Evolutionary conservation across 495 filamentous ascomycete species (phyloP), one percentile per base, ranked within the genome.

Genomic region (Podospora anserina): DNA sequence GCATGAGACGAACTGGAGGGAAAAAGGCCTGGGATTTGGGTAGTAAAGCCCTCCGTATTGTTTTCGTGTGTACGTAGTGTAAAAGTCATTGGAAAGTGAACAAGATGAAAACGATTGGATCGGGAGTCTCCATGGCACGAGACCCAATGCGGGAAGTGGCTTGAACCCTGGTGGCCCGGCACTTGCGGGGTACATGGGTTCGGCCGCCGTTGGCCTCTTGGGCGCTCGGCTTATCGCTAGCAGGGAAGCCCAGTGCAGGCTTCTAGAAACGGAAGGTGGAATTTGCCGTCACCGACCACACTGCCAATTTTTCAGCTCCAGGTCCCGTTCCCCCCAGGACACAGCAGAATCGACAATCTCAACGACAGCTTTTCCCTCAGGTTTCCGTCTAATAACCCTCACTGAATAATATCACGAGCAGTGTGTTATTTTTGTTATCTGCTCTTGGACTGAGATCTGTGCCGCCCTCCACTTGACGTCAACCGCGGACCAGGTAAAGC

Each of bases 141-240:
- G 16, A 26, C 32, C 30, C 18, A 32, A 63, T 63, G 11, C 4
- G 34, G 61, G 5, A 63, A 63, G 27, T 63, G 27, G 30, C 11
- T 19, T n/a, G n/a, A 49, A 19, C 61, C 26, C 23, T 65, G 9
- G 20, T 58, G 18, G 39, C 49, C 63, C 57, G 57, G 67, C 26
- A 63, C 26, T 66, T 70, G 68, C 64, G 68, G 68, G 68, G 68
- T 70, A 53, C 68, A 66, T 28, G 32, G 57, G 23, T 56, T 57
- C 30, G 30, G n/a, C 23, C 23, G 55, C 55, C 19, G 55, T 6
- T 18, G 59, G 59, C 59, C 59, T 58, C 59, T 27, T 26, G 20
- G 20, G 59, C 23, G 23, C 60, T 60, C 9, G 39, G 39, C 39
- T 49, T 49, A 18, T 49, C 39, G 39, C 13, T 49, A 49, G 39